Conservation (phyloP, 106 monocot genomes). For the Platanthera zijinensis region DNA sequence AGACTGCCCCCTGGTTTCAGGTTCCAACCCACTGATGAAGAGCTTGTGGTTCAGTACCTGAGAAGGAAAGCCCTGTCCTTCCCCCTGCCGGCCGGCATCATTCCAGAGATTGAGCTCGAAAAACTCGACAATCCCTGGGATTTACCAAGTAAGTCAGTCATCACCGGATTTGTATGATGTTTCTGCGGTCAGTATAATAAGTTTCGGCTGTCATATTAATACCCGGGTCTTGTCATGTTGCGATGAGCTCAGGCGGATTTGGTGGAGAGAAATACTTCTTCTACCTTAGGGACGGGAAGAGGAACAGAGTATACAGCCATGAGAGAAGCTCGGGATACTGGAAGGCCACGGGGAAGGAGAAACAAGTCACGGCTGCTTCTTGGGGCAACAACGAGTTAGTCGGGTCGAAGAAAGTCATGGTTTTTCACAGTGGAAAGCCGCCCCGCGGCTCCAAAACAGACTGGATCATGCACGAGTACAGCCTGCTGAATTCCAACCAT, state of each 20-base stretch:
- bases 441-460: slow-evolving; percentile 1
- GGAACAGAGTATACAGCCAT: not conserved
- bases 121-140: slow-evolving; percentile 18
- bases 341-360: slow-evolving; percentile 3
- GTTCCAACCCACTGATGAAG: slow-evolving; percentile 23
- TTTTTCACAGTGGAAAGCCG: not conserved
- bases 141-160: slow-evolving; percentile 15
- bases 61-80: slow-evolving; percentile 18
- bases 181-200: too few relatives aligned
- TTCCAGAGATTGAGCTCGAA: slow-evolving; percentile 19
- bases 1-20: slow-evolving; percentile 25
- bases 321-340: not conserved
- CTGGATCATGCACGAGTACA: slow-evolving; percentile 6
- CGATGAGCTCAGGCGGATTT: not conserved
- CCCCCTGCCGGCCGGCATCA: slow-evolving; percentile 20
- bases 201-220: too few relatives aligned
- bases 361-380: not conserved
- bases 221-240: too few relatives aligned
- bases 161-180: too few relatives aligned
- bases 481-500: not conserved
- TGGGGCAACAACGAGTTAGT: not conserved
- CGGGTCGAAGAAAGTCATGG: not conserved
- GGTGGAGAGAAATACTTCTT: slow-evolving; percentile 8
- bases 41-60: slow-evolving; percentile 28
- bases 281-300: slow-evolving; percentile 3